Base-by-base conservation (phyloP, 176 grass and related monocot genomes). In the Triticum turgidum region DNA sequence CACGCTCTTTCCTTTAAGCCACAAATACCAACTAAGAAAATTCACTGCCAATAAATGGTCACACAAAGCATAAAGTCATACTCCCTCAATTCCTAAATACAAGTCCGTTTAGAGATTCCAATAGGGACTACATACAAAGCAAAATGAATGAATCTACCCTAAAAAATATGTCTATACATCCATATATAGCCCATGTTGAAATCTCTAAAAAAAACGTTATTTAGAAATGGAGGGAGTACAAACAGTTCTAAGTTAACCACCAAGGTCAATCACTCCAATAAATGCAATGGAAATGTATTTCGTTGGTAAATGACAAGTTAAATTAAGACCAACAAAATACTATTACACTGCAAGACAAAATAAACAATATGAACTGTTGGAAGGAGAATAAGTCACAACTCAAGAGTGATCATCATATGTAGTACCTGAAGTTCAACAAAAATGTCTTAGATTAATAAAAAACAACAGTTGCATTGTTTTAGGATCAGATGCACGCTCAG, bases 401-500 rank as follows among this genome's bases (percentile, higher is more conserved):
- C 62, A 72, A 74, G 51, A 77, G 44, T 54, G 73, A 84, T 33
- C 41, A 30, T 51, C 73, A 21, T 68, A 85, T 20, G 5, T 72
- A 47, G 29, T 95, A 98, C 96, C 96, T 98, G 93, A 81, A 98
- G 65, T 94, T 98, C 96, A 85, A 95, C 52, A 83, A 91, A 64
- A 98, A 98, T 56, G 90, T 38, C 72, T 93, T 91, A 51, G 96
- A 94, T 81, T 93, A 91, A 82, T 98, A 91, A 61, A 94, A 74
- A 87, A 95, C 42, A 70, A 98, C 96, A 90, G 93, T 88, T 65
- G 95, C 81, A 98, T 64, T 85, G 94, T 69, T 24, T 98, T 91
- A 78, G 93, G 92, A 87, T 91, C 93, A 75, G 86, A 87, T 54
- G 84, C 88, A 74, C 91, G 59, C 32, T 98, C 88, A 54, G 89